Conservation (phyloP, 495 filamentous ascomycete species). For the Aspergillus cristatus region DNA sequence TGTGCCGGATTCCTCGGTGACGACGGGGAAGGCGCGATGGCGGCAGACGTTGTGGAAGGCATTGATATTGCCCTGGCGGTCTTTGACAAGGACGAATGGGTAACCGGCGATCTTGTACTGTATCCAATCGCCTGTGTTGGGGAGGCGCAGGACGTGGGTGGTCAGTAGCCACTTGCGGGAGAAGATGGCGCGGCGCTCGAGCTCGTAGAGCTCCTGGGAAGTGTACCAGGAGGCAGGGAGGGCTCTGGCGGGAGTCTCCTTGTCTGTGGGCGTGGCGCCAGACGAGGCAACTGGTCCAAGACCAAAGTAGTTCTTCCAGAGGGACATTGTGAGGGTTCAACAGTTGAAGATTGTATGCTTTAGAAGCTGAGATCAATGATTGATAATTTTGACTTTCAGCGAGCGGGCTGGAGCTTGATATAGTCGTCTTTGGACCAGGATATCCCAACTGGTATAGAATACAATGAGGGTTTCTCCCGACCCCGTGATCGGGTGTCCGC, state of each 20-base stretch:
- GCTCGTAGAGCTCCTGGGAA: conserved; percentile 39
- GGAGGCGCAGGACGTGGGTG: conserved; percentile 37
- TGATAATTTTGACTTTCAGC: too few species aligned
- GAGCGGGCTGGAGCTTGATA: background rate
- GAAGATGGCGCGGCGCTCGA: conserved; percentile 47
- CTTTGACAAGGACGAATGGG: conserved; percentile 39
- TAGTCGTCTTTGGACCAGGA: too few species aligned
- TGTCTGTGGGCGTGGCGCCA: conserved; percentile 1
- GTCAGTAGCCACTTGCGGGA: conserved; percentile 45
- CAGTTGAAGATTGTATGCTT: too few species aligned
- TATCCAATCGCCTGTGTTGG: conserved; percentile 41
- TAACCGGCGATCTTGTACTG: conserved; percentile 39
- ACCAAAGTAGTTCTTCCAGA: conserved; percentile 15
- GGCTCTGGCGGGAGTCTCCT: conserved; percentile 16
- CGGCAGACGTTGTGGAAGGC: conserved; percentile 54
- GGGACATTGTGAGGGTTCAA: conserved; percentile 1
- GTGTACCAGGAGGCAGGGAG: conserved; percentile 44
- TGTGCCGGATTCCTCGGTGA: conserved; percentile 38
- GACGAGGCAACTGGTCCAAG: conserved; percentile 7
- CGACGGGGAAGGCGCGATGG: conserved; percentile 48
- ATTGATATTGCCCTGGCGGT: conserved; percentile 41
- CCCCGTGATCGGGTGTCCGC: too few species aligned
- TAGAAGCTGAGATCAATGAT: too few species aligned
- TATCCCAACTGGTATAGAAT: too few species aligned
- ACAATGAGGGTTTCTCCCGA: too few species aligned